A percentile compares a stretch with the other conserved stretches of the same genome.
These are phyloP conservation scores for Cryptococcus sp. DNA, from an alignment of 1,284 basidiomycete genomes.

Conservation along the genomic window DNA sequence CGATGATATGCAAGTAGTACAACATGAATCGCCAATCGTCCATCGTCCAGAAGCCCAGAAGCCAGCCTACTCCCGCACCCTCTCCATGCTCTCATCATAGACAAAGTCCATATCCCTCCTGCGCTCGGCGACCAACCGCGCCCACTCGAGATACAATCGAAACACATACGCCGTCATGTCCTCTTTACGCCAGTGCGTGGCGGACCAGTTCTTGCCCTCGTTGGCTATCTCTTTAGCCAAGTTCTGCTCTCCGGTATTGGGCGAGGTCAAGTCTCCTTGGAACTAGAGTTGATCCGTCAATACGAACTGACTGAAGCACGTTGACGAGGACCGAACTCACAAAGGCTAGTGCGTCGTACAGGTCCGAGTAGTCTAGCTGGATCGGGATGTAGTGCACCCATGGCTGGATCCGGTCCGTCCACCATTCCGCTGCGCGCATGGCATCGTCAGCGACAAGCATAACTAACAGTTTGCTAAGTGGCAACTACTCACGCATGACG, in stretches of 20 bases:
- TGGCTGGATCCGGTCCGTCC: conserved; percentile 54
- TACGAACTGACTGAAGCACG: neutral
- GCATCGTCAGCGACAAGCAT: too few species aligned
- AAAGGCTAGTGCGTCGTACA: conserved; percentile 50
- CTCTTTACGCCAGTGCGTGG: conserved; percentile 45
- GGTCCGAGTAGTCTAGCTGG: conserved; percentile 54
- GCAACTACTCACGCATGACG: conserved; percentile 35
- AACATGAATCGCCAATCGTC: too few species aligned
- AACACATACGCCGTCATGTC: conserved; percentile 51
- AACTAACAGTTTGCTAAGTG: neutral
- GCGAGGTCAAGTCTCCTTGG: conserved; percentile 29
- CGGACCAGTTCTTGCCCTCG: conserved; percentile 50
- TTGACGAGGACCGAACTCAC: conserved; percentile 24
- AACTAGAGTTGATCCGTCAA: conserved; percentile 20
- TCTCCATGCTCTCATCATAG: conserved; percentile 25
- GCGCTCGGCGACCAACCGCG: conserved; percentile 30
- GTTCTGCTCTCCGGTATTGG: conserved; percentile 34
- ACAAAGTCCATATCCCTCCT: conserved; percentile 29
- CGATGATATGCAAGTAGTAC: too few species aligned
- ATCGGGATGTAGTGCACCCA: conserved; percentile 56
- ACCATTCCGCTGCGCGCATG: conserved; percentile 51
- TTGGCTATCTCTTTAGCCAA: conserved; percentile 51
- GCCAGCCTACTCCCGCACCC: neutral
- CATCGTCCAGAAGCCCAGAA: too few species aligned
- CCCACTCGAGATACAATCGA: conserved; percentile 51